Base-by-base conservation (phyloP, 1,284 basidiomycete species). In the Sanghuangporus baumii region DNA sequence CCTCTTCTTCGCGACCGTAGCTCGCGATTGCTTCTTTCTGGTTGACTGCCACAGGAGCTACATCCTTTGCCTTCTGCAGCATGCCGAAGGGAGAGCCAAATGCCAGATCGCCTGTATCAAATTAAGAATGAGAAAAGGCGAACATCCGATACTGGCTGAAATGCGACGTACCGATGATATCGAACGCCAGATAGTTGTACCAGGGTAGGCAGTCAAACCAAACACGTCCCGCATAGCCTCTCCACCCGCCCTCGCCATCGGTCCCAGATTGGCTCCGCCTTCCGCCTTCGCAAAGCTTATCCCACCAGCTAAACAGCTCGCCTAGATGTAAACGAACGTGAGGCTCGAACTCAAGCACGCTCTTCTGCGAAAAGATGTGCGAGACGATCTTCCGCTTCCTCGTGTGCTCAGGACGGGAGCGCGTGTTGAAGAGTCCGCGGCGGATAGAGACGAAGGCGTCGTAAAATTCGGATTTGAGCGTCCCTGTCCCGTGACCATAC, bases 51-150 rank as follows among this genome's bases (percentile, higher is more conserved):
- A 85, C 87, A 6, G 85, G 81, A 1, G 90, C 93, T 11, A 85
- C 81, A 72, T 95, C 93, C 63, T 84, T 83, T 43, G 82, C 88
- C 5, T 87, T 83, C 60, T 84, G 73, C 63, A 97, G 80, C 94
- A 97, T 97, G 36, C 93, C 94, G 68, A 97, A 96, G 0, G 94
- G 88, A 11, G 84, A 82, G 9, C 93, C 93, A 68, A 95, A 95
- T 0, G 92, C 91, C 31, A 93, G 81, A 71, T 92, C 89, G 61
- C 89, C 88, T 81, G n/a, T 23, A 3, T 23, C 41, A 43, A n/a
- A 26, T 41, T 41, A 5, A 50, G 37, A 52, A 23, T 20, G 34
- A 54, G 18, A 34, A 31, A 31, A 31, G 26, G 26, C 12, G n/a
- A 31, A 20, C 36, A 55, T 16, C 52, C 16, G 31, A 37, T 6